Base-by-base conservation (phyloP, 2,329 filamentous ascomycete genomes). In the Diaporthe sp. region DNA sequence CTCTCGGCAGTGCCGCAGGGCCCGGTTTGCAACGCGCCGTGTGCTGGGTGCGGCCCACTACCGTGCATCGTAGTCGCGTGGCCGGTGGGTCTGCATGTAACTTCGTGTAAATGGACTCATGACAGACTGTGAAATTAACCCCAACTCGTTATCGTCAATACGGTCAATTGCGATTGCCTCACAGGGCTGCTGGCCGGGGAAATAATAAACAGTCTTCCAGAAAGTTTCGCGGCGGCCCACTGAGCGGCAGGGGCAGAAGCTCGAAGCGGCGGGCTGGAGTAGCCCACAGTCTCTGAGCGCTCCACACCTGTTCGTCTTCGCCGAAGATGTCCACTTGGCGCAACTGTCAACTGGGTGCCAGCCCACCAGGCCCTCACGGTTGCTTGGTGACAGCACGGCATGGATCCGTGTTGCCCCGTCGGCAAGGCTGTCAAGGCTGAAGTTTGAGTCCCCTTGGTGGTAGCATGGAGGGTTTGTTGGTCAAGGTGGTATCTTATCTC, bases 221-320 rank as follows among this genome's bases (percentile, higher is more conserved):
- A 62, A 74, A 65, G 57, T 51, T 70, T 74, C 65, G 49, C 49
- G 55, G 44, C 19, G 57, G 65, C 58, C 73, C 73, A 71, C 73
- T 71, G 44, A 57, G 25, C n/a, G 58, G 65, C 65, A 62, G 46
- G 65, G 73, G 62, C 15, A 62, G 49, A 44, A 34, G 70, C 22
- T 61, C 57, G 70, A 72, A 61, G 70, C 37, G 46, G 57, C 46
- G 37, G 57, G 70, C 46, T 31, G 44, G 57, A 65, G 70, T 44
- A 28, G 70, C 55, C 37, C 72, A 59, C 46, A 57, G 22, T 31
- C 46, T 42, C 53, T 51, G 70, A 62, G 57, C 59, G 62, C 59
- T 72, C 75, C 75, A 76, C 75, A 62, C 49, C 44, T 74, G 59
- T 70, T 76, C 75, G 73, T 76, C 55, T 28, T 75, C 68, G 25